Evolutionary conservation across 306 rosid species (phyloP), one percentile per base, ranked within the genome.

Genomic region (Inga laurina): DNA sequence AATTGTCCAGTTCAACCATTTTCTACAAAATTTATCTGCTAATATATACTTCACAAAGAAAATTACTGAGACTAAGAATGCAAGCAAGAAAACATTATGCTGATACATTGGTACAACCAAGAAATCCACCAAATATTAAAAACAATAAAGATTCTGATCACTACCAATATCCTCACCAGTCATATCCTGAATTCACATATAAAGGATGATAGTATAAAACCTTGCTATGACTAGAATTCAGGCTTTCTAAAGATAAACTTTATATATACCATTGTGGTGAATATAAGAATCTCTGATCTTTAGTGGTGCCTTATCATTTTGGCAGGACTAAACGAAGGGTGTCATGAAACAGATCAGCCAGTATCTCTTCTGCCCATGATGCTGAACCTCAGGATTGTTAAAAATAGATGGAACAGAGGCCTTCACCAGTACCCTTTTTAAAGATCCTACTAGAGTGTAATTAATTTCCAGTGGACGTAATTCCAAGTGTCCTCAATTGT

Each of bases 261-360:
- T 13, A 43, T 16, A 73, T 54, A 18, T 18, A 44, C 22, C 11
- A 52, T 35, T 77, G 44, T 22, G 8, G 27, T 39, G 68, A 83
- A 61, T 10, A 52, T 52, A 62, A 45, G 70, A 76, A 73, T 66
- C 24, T 66, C 44, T 54, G 41, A 54, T 49, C 51, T 16, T 10
- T n/a, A 14, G 22, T 34, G 85, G 81, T 81, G 91, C 98, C 97
- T 91, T 80, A 92, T 93, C 94, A 93, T 93, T 84, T 93, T 96
- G 16, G 96, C 97, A 76, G 98, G 90, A 75, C 98, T 94, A 83
- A 93, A 93, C 98, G 97, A 76, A 96, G 91, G 68, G 90, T 81
- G 81, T 93, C 99, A 67, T 93, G 94, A 81, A 92, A 82, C 81
- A 93, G 75, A 66, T 93, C 92, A 5, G 84, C 85, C 92, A 75